Base-by-base conservation (phyloP, 306 rosid species). In the Alnus rubra region DNA sequence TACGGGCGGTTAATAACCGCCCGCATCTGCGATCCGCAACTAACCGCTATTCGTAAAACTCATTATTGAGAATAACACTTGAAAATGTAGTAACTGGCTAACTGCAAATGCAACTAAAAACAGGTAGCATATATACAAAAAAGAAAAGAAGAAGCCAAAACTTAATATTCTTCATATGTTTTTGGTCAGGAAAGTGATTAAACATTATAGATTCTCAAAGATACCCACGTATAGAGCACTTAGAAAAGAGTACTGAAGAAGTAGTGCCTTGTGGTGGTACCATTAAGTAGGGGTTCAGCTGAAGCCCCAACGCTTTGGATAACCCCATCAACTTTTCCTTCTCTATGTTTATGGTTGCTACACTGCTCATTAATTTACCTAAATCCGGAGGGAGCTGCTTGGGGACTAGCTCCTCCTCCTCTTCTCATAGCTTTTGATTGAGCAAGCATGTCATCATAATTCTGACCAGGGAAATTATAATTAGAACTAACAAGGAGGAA, bases 381-480 rank as follows among this genome's bases (percentile, higher is more conserved):
- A 71, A 88, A 60, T 77, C 99, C 97, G 5, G 98, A 88, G 30
- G 98, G 94, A 55, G 97, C 84, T 8, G 81, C 94, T 77, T 91
- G 96, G 3, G 97, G 88, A 82, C 76, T 78, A 77, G 88, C 90
- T 23, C 93, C 93, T 35, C 54, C 74, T 79, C 49, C 84, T 81
- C 88, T 88, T 88, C 91, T 85, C 83, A 2, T 76, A 63, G 97
- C 97, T 84, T 92, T 85, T 68, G 97, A 90, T 82, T 87, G 87
- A 74, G 99, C 84, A 70, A 88, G 97, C 86, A 88, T 80, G 86
- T 83, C 94, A 19, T 95, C 90, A 28, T 88, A 90, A 62, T 91
- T 81, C 99, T 95, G 96, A 79, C 75, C 45, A 70, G 76, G 9
- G 70, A 70, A 81, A 77, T 54, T 6, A 62, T 48, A 18, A 48